A percentile compares a stretch with the other conserved stretches of the same genome.
Evolutionary conservation across 495 filamentous ascomycete species (phyloP).

Genomic region (Trichoderma reesei): DNA sequence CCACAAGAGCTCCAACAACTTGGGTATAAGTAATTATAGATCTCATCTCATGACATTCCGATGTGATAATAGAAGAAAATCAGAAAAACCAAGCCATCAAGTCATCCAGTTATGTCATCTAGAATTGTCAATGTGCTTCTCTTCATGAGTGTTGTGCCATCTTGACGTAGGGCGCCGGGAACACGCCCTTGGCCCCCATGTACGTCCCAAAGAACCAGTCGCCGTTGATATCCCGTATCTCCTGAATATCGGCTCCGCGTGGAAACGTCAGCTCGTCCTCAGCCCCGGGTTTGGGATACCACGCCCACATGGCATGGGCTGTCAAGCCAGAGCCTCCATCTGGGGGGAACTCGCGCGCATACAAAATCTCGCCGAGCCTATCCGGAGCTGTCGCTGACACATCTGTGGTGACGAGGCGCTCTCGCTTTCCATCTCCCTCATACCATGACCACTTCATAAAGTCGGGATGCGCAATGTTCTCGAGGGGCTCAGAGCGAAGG

Average conservation of each 20-base stretch:
- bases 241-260: conserved; percentile 66
- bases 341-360: conserved; percentile 47
- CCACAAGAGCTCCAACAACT: neutral
- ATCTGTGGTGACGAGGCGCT: conserved; percentile 24
- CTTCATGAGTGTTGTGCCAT: conserved; percentile 21
- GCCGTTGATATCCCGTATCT: conserved; percentile 73
- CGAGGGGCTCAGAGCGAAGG: conserved; percentile 45
- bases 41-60: neutral
- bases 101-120: neutral
- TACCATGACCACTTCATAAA: conserved; percentile 26
- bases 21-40: neutral
- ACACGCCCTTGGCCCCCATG: conserved; percentile 62
- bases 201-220: conserved; percentile 82
- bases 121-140: neutral
- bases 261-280: conserved; percentile 76
- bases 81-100: too few species aligned
- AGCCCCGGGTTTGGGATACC: conserved; percentile 51
- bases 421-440: conserved; percentile 16
- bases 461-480: conserved; percentile 17
- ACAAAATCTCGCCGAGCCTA: conserved; percentile 16
- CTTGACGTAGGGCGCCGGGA: conserved; percentile 62
- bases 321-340: conserved; percentile 56
- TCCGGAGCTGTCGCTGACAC: conserved; percentile 23
- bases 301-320: conserved; percentile 59
- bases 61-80: too few species aligned